phyloP scores from a whole-genome alignment of 352 stramenopile species.

The Pythium grandisporangium region DNA sequence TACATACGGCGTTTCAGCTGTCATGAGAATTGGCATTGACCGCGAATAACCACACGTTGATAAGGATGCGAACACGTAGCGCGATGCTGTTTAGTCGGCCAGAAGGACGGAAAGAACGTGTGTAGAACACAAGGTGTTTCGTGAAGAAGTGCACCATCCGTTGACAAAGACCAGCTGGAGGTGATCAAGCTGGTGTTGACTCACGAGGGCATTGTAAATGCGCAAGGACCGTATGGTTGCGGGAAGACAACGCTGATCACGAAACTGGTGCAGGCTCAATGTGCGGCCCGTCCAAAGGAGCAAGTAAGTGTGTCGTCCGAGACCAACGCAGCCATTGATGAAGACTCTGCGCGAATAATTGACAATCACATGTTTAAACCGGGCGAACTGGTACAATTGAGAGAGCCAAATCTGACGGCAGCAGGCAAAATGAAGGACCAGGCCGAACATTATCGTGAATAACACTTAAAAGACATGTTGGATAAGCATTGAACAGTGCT shows the following conservation, averaged over 20 bases:
- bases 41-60: too few species aligned
- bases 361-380: neutral
- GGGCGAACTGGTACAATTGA: neutral
- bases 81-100: too few species aligned
- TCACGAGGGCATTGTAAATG: neutral
- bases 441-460: too few species aligned
- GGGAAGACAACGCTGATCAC: neutral
- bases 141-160: too few species aligned
- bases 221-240: conserved; percentile 1
- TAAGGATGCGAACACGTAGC: too few species aligned
- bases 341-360: neutral
- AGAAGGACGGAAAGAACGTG: too few species aligned
- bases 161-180: too few species aligned
- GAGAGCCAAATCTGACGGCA: neutral
- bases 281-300: neutral
- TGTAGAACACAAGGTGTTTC: too few species aligned
- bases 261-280: neutral
- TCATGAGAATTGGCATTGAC: too few species aligned
- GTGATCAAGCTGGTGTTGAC: neutral
- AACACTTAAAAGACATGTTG: neutral
- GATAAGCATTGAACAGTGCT: too few species aligned
- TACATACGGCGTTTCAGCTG: too few species aligned
- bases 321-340: conserved; percentile 4
- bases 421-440: too few species aligned
- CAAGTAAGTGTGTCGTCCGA: conserved; percentile 1